Evolutionary conservation across 768 basidiomycete species (phyloP).

Genomic region (Candolleomyces eurysporus): DNA sequence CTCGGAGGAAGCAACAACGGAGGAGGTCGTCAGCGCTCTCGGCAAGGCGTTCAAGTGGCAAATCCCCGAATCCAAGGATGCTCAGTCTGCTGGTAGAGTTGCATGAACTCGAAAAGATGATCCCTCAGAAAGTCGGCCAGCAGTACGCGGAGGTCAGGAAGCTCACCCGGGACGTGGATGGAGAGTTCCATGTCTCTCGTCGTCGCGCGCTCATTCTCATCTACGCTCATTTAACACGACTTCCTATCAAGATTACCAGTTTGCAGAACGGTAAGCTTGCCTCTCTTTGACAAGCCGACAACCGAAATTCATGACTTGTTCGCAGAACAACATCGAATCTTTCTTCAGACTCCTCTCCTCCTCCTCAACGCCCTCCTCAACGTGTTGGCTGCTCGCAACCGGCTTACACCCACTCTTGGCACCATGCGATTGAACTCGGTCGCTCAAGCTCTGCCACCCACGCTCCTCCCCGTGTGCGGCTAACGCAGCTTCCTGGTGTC

Average conservation of each 20-base stretch:
- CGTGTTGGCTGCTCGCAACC: slow-evolving; percentile 84
- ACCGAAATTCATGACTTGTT: slow-evolving; percentile 31
- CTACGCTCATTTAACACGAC: slow-evolving; percentile 83
- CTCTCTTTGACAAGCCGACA: no score
- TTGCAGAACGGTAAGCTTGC: slow-evolving; percentile 41
- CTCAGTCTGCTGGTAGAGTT: slow-evolving; percentile 34
- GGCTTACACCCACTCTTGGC: slow-evolving; percentile 77
- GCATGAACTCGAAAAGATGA: slow-evolving; percentile 47
- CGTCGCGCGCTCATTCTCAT: slow-evolving; percentile 68
- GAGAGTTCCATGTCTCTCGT: slow-evolving; percentile 35
- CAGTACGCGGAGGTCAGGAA: slow-evolving; percentile 54
- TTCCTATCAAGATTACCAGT: slow-evolving; percentile 45
- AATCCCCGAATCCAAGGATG: slow-evolving; percentile 26
- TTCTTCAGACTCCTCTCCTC: slow-evolving; percentile 66
- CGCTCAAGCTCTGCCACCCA: slow-evolving; percentile 71
- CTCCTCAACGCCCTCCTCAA: slow-evolving; percentile 79
- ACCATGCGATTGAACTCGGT: slow-evolving; percentile 85
- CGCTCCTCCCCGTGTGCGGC: slow-evolving; percentile 41
- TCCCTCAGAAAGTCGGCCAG: slow-evolving; percentile 45
- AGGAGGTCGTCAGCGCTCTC: slow-evolving; percentile 70
- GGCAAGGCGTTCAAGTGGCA: slow-evolving; percentile 67
- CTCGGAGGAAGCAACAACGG: slow-evolving; percentile 74
- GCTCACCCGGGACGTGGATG: slow-evolving; percentile 33
- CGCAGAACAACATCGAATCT: slow-evolving; percentile 66
- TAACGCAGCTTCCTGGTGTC: slow-evolving; percentile 81